phyloP scores from a whole-genome alignment of 1,284 basidiomycete genomes.

The Tilletiopsis washingtonensis region DNA sequence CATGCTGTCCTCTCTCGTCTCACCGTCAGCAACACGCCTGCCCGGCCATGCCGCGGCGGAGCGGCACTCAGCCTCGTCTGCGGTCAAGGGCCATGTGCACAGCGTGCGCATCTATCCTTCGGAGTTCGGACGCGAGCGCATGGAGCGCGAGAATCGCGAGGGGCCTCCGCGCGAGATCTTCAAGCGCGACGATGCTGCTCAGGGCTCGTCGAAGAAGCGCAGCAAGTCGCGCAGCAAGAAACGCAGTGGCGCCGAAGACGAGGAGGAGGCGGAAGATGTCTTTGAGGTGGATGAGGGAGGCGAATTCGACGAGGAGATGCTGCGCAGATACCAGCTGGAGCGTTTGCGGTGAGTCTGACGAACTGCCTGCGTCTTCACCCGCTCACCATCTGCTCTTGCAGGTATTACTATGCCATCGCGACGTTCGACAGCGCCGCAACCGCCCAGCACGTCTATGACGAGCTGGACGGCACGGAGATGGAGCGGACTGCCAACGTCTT shows the following conservation, averaged over 20 bases:
- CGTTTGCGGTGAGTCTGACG: slow-evolving; percentile 63
- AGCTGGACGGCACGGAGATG: slow-evolving; percentile 89
- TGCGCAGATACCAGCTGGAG: slow-evolving; percentile 89
- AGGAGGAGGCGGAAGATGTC: slow-evolving; percentile 53
- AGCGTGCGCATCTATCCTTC: slow-evolving; percentile 70
- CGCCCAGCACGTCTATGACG: slow-evolving; percentile 72
- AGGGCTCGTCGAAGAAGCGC: slow-evolving; percentile 47
- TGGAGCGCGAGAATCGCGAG: slow-evolving; percentile 78
- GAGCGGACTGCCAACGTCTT: slow-evolving; percentile 95
- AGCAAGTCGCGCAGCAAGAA: slow-evolving; percentile 19
- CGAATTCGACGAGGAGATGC: slow-evolving; percentile 66
- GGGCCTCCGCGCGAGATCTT: slow-evolving; percentile 86
- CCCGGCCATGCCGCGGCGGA: slow-evolving; percentile 6
- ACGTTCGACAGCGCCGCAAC: slow-evolving; percentile 74
- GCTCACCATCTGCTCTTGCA: slow-evolving; percentile 44
- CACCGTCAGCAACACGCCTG: slow-evolving; percentile 39
- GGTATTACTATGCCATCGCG: slow-evolving; percentile 93
- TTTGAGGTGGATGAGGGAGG: slow-evolving; percentile 45
- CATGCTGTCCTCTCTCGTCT: slow-evolving; percentile 79
- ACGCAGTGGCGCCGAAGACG: slow-evolving; percentile 58
- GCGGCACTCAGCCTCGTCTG: background rate
- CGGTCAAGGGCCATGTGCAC: slow-evolving; percentile 25
- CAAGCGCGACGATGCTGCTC: slow-evolving; percentile 12
- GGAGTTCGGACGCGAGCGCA: slow-evolving; percentile 81
- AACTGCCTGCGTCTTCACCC: too few relatives aligned